Percentiles rank a stretch among this genome's conserved stretches.
phyloP scores from a whole-genome alignment of 768 basidiomycete genomes.

The Leccinum obscurum region DNA sequence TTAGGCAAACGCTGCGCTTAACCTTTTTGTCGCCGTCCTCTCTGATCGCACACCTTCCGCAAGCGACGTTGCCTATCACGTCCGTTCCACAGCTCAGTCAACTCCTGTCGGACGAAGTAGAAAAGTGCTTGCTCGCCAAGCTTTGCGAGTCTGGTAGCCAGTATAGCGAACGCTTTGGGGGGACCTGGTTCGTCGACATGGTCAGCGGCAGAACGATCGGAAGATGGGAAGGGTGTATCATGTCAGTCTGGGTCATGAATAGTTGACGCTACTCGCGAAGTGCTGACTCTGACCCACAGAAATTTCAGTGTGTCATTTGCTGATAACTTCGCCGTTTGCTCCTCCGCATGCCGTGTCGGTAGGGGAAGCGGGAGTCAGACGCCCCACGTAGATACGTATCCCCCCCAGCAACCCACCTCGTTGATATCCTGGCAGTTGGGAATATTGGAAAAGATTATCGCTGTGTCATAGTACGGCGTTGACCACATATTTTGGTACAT shows the following conservation, averaged over 20 bases:
- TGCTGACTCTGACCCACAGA: constrained; percentile 37
- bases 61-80: constrained; percentile 71
- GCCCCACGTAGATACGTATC: constrained; percentile 42
- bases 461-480: constrained; percentile 17
- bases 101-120: constrained; percentile 76
- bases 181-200: constrained; percentile 79
- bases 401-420: constrained; percentile 31
- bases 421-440: constrained; percentile 57
- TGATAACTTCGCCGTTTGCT: constrained; percentile 50
- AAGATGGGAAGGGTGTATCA: constrained; percentile 75
- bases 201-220: constrained; percentile 64
- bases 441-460: constrained; percentile 44
- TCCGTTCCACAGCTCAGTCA: constrained; percentile 77
- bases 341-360: constrained; percentile 57
- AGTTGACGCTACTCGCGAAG: background rate
- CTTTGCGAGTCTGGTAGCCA: constrained; percentile 68
- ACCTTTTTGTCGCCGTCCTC: constrained; percentile 76
- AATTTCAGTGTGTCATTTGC: constrained; percentile 63
- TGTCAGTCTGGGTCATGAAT: constrained; percentile 48
- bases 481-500: constrained; percentile 16
- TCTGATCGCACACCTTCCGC: constrained; percentile 75
- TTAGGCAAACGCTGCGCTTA: constrained; percentile 73
- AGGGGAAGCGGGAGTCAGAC: constrained; percentile 42
- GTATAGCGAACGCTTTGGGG: constrained; percentile 48
- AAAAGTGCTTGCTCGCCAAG: constrained; percentile 63